Percentiles rank a stretch among this genome's conserved stretches.
These are phyloP conservation scores for Fusarium lateritium DNA, from an alignment of 2,329 filamentous ascomycete genomes.

Conservation along the genomic window DNA sequence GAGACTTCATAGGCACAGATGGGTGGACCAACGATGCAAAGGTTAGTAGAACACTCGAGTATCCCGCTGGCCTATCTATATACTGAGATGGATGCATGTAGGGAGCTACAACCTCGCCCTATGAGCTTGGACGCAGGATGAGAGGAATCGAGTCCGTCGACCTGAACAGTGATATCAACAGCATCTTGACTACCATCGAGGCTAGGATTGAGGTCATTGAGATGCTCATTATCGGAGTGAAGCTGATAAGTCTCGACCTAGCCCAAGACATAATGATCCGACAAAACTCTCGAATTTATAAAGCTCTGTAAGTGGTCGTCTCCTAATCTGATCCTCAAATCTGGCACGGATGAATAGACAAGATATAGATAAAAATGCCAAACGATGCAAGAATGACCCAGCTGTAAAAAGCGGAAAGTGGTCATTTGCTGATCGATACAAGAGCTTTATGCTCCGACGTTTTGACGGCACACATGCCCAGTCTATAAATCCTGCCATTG, in stretches of 20 bases:
- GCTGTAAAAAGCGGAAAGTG: neutral
- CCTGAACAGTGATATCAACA: neutral
- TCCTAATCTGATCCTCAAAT: neutral
- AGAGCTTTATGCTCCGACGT: neutral
- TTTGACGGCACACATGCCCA: neutral
- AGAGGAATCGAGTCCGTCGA: neutral
- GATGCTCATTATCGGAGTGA: neutral
- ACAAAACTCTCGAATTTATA: neutral
- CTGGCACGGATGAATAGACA: neutral
- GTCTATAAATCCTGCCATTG: neutral
- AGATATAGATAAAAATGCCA: neutral
- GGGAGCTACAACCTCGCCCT: neutral
- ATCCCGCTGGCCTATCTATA: fast-evolving
- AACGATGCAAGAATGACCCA: neutral
- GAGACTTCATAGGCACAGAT: neutral
- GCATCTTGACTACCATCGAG: neutral
- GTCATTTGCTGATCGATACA: conserved; percentile 2
- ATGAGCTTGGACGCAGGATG: neutral
- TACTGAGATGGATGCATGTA: neutral
- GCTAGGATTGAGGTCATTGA: neutral
- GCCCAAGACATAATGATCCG: neutral
- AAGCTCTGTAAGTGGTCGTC: neutral
- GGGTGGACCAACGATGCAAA: neutral
- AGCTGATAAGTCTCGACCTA: neutral
- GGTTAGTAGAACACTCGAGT: neutral